A percentile compares a stretch with the other conserved stretches of the same genome.
phyloP scores from a whole-genome alignment of 257 asterid genomes.

The Ilex aquifolium region DNA sequence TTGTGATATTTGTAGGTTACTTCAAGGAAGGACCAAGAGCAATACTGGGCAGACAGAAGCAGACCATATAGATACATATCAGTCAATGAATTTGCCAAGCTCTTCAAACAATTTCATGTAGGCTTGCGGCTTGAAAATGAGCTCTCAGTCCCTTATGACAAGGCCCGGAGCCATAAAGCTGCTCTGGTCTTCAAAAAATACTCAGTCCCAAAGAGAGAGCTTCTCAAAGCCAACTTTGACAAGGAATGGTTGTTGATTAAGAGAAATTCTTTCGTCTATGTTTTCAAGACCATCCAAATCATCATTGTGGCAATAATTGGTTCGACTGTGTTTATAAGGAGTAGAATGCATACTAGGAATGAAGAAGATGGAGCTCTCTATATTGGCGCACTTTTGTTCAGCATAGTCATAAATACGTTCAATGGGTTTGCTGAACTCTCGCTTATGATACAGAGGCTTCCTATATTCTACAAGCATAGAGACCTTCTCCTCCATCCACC shows the following conservation, averaged over 20 bases:
- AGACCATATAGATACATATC: constrained; percentile 35
- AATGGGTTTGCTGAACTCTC: constrained; percentile 63
- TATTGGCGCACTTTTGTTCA: constrained; percentile 56
- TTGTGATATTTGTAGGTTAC: constrained; percentile 38
- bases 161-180: constrained; percentile 40
- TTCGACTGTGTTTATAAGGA: constrained; percentile 66
- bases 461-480: constrained; percentile 64
- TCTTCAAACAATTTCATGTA: constrained; percentile 44
- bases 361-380: constrained; percentile 43
- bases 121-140: constrained; percentile 43
- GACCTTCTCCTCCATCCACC: constrained; percentile 69
- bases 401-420: constrained; percentile 50
- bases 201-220: constrained; percentile 42
- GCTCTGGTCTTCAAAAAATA: constrained; percentile 47
- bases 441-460: constrained; percentile 60
- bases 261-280: constrained; percentile 56
- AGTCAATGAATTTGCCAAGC: constrained; percentile 41
- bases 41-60: constrained; percentile 47
- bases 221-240: constrained; percentile 50
- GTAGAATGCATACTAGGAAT: constrained; percentile 27
- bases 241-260: constrained; percentile 70
- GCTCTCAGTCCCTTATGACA: constrained; percentile 43
- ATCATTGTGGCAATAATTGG: constrained; percentile 48
- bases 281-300: constrained; percentile 64
- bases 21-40: constrained; percentile 67